These are phyloP conservation scores for Omphalotus olearius DNA, from an alignment of 1,284 basidiomycete species.

Conservation along the genomic window DNA sequence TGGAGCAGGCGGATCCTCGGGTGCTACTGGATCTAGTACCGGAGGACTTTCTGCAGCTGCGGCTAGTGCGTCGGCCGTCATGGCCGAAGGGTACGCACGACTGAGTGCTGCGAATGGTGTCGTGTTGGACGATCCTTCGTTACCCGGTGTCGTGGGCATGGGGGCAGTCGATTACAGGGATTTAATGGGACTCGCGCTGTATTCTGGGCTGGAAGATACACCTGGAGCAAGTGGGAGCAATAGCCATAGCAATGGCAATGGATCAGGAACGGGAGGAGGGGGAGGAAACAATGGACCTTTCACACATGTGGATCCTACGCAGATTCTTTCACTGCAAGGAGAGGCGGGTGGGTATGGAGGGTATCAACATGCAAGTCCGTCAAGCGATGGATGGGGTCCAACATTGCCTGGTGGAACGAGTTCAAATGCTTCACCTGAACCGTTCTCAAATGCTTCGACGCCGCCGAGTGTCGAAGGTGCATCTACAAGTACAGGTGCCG, in stretches of 20 bases:
- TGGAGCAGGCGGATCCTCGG: background rate
- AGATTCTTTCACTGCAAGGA: conserved; percentile 57
- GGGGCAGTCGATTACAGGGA: conserved; percentile 52
- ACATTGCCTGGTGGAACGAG: conserved; percentile 42
- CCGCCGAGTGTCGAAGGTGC: conserved; percentile 59
- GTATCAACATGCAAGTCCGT: conserved; percentile 68
- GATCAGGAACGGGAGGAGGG: conserved; percentile 11
- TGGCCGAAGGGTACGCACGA: conserved; percentile 67
- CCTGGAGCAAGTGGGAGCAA: conserved; percentile 12
- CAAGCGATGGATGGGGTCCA: conserved; percentile 68
- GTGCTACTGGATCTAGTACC: conserved; percentile 33
- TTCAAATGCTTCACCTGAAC: conserved; percentile 73
- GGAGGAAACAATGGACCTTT: conserved; percentile 45
- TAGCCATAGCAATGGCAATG: no score
- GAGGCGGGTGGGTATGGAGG: conserved; percentile 26
- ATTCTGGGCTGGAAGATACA: conserved; percentile 43
- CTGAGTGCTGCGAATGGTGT: conserved; percentile 48
- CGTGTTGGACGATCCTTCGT: conserved; percentile 40
- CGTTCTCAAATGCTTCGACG: conserved; percentile 67
- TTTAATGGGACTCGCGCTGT: conserved; percentile 56
- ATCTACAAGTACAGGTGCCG: conserved; percentile 16
- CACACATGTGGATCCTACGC: conserved; percentile 86
- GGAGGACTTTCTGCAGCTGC: conserved; percentile 58
- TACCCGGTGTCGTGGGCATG: conserved; percentile 1
- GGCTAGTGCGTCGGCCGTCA: conserved; percentile 55